These are phyloP conservation scores for Penicillium sp. DNA, from an alignment of 2,329 filamentous ascomycete species.

Conservation along the genomic window DNA sequence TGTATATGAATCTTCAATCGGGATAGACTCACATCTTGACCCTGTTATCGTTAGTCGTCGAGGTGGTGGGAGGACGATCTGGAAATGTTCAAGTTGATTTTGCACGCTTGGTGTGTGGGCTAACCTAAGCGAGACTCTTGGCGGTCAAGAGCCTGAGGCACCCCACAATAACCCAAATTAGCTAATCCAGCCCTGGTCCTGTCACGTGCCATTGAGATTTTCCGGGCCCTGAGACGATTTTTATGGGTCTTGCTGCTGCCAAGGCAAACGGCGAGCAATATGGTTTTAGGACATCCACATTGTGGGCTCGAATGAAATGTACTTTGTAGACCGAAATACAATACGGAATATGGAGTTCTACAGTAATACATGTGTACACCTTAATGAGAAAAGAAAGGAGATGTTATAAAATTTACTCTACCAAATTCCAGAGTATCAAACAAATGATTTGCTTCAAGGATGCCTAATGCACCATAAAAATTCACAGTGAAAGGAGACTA, in stretches of 20 bases:
- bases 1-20: conserved; percentile 8
- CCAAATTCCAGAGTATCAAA: conserved; percentile 6
- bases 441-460: conserved; percentile 13
- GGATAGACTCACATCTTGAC: conserved; percentile 47
- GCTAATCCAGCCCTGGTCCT: conserved; percentile 4
- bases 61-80: conserved; percentile 44
- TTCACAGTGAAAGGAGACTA: conserved; percentile 23
- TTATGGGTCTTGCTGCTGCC: conserved; percentile 9
- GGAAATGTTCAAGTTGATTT: conserved; percentile 40
- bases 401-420: conserved; percentile 4
- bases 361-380: background rate
- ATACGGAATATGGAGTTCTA: background rate
- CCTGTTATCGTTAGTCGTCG: conserved; percentile 51
- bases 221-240: background rate
- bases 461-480: conserved; percentile 25
- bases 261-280: conserved; percentile 9
- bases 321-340: background rate
- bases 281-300: conserved; percentile 9
- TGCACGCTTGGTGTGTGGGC: conserved; percentile 46
- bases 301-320: conserved; percentile 3
- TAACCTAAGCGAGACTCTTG: conserved; percentile 42
- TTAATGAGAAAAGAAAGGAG: background rate
- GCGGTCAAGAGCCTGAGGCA: conserved; percentile 5
- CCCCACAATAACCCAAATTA: conserved; percentile 10
- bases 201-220: conserved; percentile 8